Evolutionary conservation across 495 filamentous ascomycete genomes (phyloP).

Genomic region (Tuber aestivum): DNA sequence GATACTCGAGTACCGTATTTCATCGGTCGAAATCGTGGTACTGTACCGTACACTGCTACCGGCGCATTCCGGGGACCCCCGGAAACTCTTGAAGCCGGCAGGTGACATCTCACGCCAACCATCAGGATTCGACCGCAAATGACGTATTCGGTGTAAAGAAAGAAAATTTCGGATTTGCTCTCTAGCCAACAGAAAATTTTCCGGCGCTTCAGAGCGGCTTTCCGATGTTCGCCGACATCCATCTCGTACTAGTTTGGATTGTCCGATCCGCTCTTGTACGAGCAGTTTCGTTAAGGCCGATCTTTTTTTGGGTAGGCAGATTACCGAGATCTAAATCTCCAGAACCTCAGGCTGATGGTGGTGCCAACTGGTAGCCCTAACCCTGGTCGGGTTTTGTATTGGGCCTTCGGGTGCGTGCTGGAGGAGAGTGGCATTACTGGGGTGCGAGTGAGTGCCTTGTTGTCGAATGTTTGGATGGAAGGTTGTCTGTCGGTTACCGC

Average conservation of each 20-base stretch:
- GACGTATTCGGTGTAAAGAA: background rate
- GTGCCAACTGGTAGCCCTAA: constrained; percentile 5
- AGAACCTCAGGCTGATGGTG: background rate
- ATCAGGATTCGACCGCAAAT: background rate
- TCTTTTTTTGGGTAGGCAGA: constrained; percentile 2
- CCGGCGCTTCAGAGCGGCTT: background rate
- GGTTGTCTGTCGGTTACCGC: background rate
- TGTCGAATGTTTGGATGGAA: constrained; percentile 3
- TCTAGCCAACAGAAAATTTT: background rate
- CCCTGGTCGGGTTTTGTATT: background rate
- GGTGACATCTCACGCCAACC: background rate
- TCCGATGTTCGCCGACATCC: background rate
- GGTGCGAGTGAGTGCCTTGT: background rate
- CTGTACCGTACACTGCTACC: background rate
- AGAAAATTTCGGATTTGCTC: background rate
- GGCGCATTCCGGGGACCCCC: background rate
- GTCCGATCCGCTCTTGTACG: background rate
- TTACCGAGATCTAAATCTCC: constrained; percentile 2
- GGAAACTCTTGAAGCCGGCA: background rate
- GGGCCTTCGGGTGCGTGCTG: background rate
- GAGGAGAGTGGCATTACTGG: background rate
- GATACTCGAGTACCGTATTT: too few relatives aligned
- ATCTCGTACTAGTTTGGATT: background rate
- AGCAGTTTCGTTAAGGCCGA: background rate
- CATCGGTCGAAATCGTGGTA: background rate